A percentile compares a stretch with the other conserved stretches of the same genome.
These are phyloP conservation scores for Calcarisporium arbuscula DNA, from an alignment of 2,329 filamentous ascomycete species.

Conservation along the genomic window DNA sequence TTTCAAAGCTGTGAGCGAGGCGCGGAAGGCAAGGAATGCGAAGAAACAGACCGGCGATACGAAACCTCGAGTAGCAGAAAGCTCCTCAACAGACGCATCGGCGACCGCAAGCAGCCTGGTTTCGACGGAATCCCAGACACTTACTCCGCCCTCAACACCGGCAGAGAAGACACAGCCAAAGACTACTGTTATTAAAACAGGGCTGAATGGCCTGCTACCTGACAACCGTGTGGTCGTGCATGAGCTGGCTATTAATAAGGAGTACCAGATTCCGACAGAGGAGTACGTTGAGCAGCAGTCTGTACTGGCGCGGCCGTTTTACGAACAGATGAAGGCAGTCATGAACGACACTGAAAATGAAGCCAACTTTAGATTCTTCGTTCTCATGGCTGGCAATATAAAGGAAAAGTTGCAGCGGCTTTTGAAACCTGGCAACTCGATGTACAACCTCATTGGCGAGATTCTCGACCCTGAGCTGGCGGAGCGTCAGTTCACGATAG, in stretches of 20 bases:
- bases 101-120: constrained; percentile 30
- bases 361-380: constrained; percentile 60
- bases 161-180: constrained; percentile 32
- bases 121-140: constrained; percentile 39
- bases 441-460: constrained; percentile 69
- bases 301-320: constrained; percentile 41
- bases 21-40: constrained; percentile 56
- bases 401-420: constrained; percentile 66
- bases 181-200: constrained; percentile 29
- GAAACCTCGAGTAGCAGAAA: constrained; percentile 59
- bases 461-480: constrained; percentile 69
- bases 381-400: constrained; percentile 65
- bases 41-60: constrained; percentile 65
- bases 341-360: constrained; percentile 62
- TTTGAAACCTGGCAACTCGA: constrained; percentile 62
- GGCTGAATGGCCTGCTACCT: constrained; percentile 52
- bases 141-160: constrained; percentile 49
- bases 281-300: constrained; percentile 53
- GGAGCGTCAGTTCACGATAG: constrained; percentile 59
- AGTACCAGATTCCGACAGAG: constrained; percentile 63
- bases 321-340: constrained; percentile 53
- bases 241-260: constrained; percentile 72
- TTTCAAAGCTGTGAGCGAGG: constrained; percentile 66
- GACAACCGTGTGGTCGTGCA: constrained; percentile 71
- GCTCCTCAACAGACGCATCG: constrained; percentile 29